Percentiles rank a stretch among this genome's conserved stretches.
Conservation (phyloP, 1,284 basidiomycete species). For the Puccinia polysora region DNA sequence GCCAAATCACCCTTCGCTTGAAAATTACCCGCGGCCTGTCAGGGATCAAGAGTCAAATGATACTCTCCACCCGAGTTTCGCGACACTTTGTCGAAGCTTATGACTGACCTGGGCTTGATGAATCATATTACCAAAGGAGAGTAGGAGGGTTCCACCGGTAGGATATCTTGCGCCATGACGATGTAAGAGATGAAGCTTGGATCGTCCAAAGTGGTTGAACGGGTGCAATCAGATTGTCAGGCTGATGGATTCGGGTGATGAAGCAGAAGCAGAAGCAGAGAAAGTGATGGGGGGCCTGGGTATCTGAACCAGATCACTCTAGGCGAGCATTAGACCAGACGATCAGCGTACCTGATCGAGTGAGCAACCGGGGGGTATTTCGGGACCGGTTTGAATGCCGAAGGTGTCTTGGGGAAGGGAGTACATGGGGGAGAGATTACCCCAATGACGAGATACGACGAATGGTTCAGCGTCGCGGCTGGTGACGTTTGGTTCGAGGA, state of each 20-base stretch:
- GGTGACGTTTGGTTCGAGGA: slow-evolving; percentile 12
- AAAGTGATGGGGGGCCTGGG: background rate
- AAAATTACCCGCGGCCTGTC: background rate
- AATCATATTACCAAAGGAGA: slow-evolving; percentile 8
- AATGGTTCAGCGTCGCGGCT: background rate
- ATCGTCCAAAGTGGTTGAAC: background rate
- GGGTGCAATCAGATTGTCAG: background rate
- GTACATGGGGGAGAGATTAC: slow-evolving; percentile 22
- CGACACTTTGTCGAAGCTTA: background rate
- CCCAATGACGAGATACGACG: slow-evolving; percentile 7
- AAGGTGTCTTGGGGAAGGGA: slow-evolving; percentile 20
- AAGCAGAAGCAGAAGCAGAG: background rate
- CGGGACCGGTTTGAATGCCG: slow-evolving; percentile 16
- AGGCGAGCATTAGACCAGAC: background rate
- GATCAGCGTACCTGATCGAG: slow-evolving; percentile 31
- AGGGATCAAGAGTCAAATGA: background rate
- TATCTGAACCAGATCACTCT: background rate
- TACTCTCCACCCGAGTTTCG: too few relatives aligned
- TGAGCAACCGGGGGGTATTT: slow-evolving; percentile 10
- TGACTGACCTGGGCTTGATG: slow-evolving; percentile 6
- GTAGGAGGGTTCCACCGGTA: slow-evolving; percentile 4
- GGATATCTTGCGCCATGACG: slow-evolving; percentile 42
- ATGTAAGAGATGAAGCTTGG: slow-evolving; percentile 32
- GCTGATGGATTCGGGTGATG: background rate
- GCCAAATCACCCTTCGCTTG: slow-evolving; percentile 14